phyloP scores from a whole-genome alignment of 768 basidiomycete genomes.

The Rhodosporidiobolus sp. region DNA sequence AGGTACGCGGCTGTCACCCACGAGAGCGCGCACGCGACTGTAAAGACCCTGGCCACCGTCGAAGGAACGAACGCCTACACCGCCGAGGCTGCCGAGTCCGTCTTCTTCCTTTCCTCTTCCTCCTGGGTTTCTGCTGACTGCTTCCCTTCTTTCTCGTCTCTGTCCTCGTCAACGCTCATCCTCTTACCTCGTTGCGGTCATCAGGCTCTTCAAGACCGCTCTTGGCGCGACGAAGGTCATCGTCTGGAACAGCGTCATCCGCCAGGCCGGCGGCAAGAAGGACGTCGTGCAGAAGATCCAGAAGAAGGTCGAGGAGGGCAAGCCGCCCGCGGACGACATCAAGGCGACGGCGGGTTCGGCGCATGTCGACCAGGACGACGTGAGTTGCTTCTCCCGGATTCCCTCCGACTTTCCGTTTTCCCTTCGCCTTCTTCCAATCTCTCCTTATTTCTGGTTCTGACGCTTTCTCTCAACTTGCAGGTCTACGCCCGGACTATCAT shows the following conservation, averaged over 20 bases:
- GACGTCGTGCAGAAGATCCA: constrained; percentile 8
- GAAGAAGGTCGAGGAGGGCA: constrained; percentile 3
- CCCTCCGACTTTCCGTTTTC: too few relatives aligned
- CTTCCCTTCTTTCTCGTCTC: background rate
- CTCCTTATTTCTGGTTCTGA: background rate
- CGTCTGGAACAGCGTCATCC: constrained; percentile 24
- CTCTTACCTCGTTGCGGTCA: too few relatives aligned
- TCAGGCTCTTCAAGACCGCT: constrained; percentile 12
- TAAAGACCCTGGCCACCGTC: background rate
- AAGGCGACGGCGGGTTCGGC: constrained; percentile 17
- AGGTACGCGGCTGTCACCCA: constrained; percentile 22
- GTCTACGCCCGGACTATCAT: constrained; percentile 17
- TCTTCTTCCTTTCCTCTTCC: background rate
- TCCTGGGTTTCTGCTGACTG: too few relatives aligned
- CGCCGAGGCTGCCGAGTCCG: constrained; percentile 14
- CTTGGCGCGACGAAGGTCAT: constrained; percentile 26
- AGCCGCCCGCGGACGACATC: background rate
- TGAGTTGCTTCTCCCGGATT: too few relatives aligned
- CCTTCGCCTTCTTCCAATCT: too few relatives aligned
- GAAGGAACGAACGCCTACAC: constrained; percentile 15
- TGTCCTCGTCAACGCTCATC: too few relatives aligned
- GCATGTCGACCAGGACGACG: constrained; percentile 34
- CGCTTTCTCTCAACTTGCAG: too few relatives aligned
- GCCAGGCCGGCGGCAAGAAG: background rate
- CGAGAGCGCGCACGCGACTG: background rate